A percentile compares a stretch with the other conserved stretches of the same genome.
phyloP scores from a whole-genome alignment of 768 basidiomycete genomes.

The Dioszegia hungarica region DNA sequence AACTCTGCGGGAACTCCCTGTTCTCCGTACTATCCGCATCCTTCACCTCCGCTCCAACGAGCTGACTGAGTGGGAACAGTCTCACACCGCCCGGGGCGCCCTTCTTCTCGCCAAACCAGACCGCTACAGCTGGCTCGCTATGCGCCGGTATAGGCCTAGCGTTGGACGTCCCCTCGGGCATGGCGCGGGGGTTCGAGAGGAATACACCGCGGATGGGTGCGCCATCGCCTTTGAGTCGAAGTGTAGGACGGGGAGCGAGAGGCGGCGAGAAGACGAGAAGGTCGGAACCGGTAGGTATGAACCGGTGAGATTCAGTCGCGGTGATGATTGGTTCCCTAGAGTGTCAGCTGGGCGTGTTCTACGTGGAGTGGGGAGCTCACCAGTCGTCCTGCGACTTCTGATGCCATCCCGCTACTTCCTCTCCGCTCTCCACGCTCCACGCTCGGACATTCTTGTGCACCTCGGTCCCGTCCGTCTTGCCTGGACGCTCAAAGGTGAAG shows the following conservation, averaged over 20 bases:
- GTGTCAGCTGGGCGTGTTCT: background rate
- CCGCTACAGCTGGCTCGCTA: constrained; percentile 57
- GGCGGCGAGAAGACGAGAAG: constrained; percentile 50
- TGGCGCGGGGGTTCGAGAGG: constrained; percentile 29
- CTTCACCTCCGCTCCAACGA: constrained; percentile 24
- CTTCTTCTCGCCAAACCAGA: constrained; percentile 93
- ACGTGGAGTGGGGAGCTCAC: constrained; percentile 46
- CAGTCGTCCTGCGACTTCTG: constrained; percentile 90
- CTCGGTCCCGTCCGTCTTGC: constrained; percentile 77
- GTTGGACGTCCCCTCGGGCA: constrained; percentile 30
- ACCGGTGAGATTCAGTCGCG: constrained; percentile 40
- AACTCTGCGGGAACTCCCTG: constrained; percentile 62
- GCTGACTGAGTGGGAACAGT: constrained; percentile 65
- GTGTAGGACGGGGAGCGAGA: constrained; percentile 26
- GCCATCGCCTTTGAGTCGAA: constrained; percentile 32
- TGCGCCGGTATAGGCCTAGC: constrained; percentile 27
- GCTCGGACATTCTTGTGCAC: constrained; percentile 93
- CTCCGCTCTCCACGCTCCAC: constrained; percentile 77
- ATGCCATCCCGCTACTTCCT: constrained; percentile 78
- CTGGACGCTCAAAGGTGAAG: constrained; percentile 93
- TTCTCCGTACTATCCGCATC: constrained; percentile 31
- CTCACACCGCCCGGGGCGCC: constrained; percentile 83
- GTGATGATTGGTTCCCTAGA: constrained; percentile 48
- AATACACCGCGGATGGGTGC: constrained; percentile 35
- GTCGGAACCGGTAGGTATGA: constrained; percentile 35